phyloP scores from a whole-genome alignment of 2,329 filamentous ascomycete genomes.

The Pestalotiopsis sp. region DNA sequence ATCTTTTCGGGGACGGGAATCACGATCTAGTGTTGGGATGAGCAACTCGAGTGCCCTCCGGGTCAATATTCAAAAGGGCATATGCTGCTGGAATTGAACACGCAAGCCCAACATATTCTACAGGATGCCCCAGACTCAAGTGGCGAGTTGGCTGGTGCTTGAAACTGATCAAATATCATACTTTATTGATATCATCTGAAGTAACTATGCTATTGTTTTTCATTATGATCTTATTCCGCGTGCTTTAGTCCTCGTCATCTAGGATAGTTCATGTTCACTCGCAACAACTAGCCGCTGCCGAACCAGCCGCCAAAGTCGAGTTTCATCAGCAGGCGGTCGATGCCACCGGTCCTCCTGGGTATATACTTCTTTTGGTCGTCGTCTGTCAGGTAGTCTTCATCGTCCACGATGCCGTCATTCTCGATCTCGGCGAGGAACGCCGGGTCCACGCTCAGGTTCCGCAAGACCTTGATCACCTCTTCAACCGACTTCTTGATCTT shows the following conservation, averaged over 20 bases:
- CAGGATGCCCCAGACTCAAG: no score
- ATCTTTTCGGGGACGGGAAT: no score
- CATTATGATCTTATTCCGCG: neutral
- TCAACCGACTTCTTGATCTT: conserved; percentile 70
- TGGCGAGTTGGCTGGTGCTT: no score
- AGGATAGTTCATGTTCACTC: neutral
- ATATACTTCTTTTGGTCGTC: conserved; percentile 57
- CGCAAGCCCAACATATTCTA: no score
- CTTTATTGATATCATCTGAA: no score
- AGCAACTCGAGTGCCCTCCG: no score
- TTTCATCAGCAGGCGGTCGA: conserved; percentile 90
- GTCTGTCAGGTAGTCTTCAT: conserved; percentile 26
- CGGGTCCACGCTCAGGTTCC: conserved; percentile 46
- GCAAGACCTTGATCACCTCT: conserved; percentile 61
- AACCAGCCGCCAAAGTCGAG: conserved; percentile 72
- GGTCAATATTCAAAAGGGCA: no score
- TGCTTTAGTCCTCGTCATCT: neutral
- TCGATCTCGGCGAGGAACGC: conserved; percentile 49
- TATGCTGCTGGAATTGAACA: no score
- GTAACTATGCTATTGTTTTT: neutral
- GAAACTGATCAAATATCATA: no score
- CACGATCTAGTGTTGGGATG: no score
- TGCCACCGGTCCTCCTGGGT: conserved; percentile 73
- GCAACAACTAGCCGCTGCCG: conserved; percentile 30
- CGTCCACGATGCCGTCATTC: conserved; percentile 25